Base-by-base conservation (phyloP, 2,329 filamentous ascomycete species). In the Trichoderma asperellum region DNA sequence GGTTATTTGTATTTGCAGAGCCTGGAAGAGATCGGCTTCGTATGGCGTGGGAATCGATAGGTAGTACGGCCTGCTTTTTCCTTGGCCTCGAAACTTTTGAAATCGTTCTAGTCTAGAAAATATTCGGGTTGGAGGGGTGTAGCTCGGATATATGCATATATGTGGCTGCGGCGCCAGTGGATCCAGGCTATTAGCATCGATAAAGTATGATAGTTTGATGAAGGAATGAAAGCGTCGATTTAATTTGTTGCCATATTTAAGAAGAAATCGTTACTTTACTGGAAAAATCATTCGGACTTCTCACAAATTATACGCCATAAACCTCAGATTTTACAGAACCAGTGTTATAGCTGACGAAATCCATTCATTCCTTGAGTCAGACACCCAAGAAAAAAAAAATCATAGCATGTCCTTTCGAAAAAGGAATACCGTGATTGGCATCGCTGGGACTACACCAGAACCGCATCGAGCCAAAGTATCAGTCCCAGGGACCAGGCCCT, bases 401-500 rank as follows among this genome's bases (percentile, higher is more conserved):
- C n/a, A 7, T 34, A 29, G 29, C 56, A 89, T 89, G 87, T 87
- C 86, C 2, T 88, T 89, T 72, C 82, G 86, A 70, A 88, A 87
- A 73, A 81, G 85, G 72, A 88, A 86, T 71, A 81, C 86, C 43
- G 82, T 88, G 12, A 82, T 89, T 49, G 79, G 79, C 49, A 70
- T 79, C 7, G 61, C 78, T 1, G 74, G 74, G 14, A 68, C 74
- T 4, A 69, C 74, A 10, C 66, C 74, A 4, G 56, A 65, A 59
- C 61, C 70, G 8, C 73, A 76, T 52, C 76, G 75, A 60, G 81
- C 81, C 70, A 80, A 78, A 70, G 75, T 79, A 24, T 79, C 82
- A 49, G 75, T 81, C 2, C 78, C 81, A 0, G 87, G 86, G 24
- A 86, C 94, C 27, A 89, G 95, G 61, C 93, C 95, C 18, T 99